Percentiles rank a stretch among this genome's conserved stretches.
These are phyloP conservation scores for Chenopodium suecicum DNA, from an alignment of 148 eudicot genomes.

Conservation along the genomic window DNA sequence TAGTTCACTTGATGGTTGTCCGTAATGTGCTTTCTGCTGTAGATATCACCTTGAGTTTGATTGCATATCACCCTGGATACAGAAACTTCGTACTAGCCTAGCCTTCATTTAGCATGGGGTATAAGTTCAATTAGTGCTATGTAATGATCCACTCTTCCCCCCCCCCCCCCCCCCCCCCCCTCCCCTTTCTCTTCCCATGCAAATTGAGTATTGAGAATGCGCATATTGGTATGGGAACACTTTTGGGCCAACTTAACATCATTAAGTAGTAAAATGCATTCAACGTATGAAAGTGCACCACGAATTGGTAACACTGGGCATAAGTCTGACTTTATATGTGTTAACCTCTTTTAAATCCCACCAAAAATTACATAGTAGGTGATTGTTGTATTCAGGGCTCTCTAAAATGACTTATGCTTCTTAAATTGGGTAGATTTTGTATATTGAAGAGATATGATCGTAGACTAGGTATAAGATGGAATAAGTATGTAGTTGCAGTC, in stretches of 20 bases:
- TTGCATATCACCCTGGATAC: neutral
- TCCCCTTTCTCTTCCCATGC: no score
- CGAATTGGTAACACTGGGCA: no score
- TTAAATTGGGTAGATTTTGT: neutral
- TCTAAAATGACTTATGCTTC: neutral
- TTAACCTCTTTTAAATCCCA: neutral
- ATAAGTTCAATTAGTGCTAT: neutral
- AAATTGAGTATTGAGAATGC: no score
- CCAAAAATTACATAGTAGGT: neutral
- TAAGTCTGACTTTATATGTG: neutral
- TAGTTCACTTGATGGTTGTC: slow-evolving; percentile 11
- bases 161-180: no score
- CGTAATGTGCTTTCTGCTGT: neutral
- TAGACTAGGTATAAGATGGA: neutral
- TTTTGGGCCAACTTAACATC: no score
- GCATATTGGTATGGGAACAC: no score
- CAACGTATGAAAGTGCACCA: no score
- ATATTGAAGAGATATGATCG: neutral
- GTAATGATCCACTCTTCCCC: no score
- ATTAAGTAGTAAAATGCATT: no score
- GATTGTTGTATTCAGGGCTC: neutral
- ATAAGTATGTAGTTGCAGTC: neutral
- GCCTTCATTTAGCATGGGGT: neutral
- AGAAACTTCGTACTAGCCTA: neutral
- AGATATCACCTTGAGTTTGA: neutral